phyloP scores from a whole-genome alignment of 169 alveolate genomes.

The Cryptosporidium bovis region DNA sequence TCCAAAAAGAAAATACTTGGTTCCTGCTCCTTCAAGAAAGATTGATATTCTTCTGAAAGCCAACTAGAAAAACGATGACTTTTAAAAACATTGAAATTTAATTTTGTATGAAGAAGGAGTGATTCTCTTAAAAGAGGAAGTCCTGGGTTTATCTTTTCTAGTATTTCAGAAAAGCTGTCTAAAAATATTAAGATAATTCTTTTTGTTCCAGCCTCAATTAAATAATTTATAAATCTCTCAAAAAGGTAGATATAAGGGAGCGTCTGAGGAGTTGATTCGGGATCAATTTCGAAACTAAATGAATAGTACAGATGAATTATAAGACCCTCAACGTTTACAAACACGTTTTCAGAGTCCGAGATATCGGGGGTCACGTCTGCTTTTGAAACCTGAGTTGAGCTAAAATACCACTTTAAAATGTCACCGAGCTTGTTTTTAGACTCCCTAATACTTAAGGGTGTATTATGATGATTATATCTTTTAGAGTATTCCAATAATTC shows the following conservation, averaged over 20 bases:
- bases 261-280: constrained; percentile 47
- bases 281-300: constrained; percentile 35
- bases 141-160: constrained; percentile 63
- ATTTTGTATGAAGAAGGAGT: constrained; percentile 31
- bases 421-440: constrained; percentile 34
- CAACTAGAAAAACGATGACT: constrained; percentile 39
- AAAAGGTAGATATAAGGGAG: constrained; percentile 54
- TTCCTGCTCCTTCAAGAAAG: constrained; percentile 26
- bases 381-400: constrained; percentile 33
- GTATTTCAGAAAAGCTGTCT: constrained; percentile 13
- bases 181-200: constrained; percentile 37
- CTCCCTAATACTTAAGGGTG: constrained; percentile 32
- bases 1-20: constrained; percentile 53
- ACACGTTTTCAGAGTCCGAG: constrained; percentile 68
- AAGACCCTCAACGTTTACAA: constrained; percentile 65
- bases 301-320: constrained; percentile 45
- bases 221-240: constrained; percentile 57
- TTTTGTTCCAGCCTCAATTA: constrained; percentile 68
- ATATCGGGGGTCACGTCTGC: constrained; percentile 69
- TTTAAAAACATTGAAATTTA: constrained; percentile 29
- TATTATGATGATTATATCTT: background rate
- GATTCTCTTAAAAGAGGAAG: constrained; percentile 25
- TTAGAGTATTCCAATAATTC: constrained; percentile 28
- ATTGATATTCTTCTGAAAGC: constrained; percentile 52
- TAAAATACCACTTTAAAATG: constrained; percentile 65